Evolutionary conservation across 805 yeast genomes (phyloP), one percentile per base, ranked within the genome.

Genomic region (Cyberlindnera sargentensis): DNA sequence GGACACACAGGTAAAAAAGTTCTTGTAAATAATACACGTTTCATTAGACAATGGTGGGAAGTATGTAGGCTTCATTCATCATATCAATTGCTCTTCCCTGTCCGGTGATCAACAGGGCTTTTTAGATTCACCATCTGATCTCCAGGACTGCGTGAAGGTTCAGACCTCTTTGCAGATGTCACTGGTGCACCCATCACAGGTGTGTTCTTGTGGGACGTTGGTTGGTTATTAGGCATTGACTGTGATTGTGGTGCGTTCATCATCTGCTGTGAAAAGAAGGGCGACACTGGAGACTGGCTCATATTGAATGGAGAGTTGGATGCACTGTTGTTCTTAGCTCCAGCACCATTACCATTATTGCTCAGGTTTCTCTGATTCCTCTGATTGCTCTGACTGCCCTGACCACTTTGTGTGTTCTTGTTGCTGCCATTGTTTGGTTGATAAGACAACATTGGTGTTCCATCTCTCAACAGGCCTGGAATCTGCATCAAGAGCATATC

Each of bases 401-500:
- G 39, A 10, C 20, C 37, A 25, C 27, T 34, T 10, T 8, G 5
- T 15, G 23, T 20, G 33, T 31, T 38, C 10, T 20, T 9, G 24
- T 20, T n/a, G 15, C 27, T 31, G 30, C 30, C 30, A 7, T 6
- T 28, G 30, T 28, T 28, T 33, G 35, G 9, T 15, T 15, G 25
- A 33, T 33, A 15, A 15, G 8, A 2, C 25, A 15, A 10, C 29
- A 34, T 30, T 29, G 48, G 42, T 25, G 37, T 31, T 26, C 47
- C 45, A 40, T 43, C 50, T 36, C 45, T 40, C 37, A 47, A 41
- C 37, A 49, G 28, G 0, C 88, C 90, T 0, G 96, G 95, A 20
- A 90, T 79, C 45, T 86, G 86, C 25, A 73, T 71, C 41, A 87
- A 65, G 3, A 90, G 74, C 50, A 83, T 71, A 53, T 88, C 91